phyloP scores from a whole-genome alignment of 1,284 basidiomycete genomes.

The Fomes fomentarius region DNA sequence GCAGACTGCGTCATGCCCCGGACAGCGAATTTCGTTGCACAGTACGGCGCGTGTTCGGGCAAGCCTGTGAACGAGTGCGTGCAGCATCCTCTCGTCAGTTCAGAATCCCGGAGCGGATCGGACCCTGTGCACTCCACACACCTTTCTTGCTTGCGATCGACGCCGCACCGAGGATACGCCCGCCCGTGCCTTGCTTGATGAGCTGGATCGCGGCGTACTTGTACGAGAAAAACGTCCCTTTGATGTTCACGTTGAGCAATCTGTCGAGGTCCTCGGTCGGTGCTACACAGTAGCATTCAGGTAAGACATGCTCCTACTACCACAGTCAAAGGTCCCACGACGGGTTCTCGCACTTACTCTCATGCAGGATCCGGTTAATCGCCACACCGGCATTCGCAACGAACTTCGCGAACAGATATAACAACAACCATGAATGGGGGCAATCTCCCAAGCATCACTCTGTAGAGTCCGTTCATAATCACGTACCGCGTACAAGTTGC shows the following conservation, averaged over 20 bases:
- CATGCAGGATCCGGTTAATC: slow-evolving; percentile 15
- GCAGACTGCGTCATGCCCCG: slow-evolving; percentile 35
- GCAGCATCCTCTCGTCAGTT: too few species aligned
- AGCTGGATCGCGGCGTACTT: slow-evolving; percentile 39
- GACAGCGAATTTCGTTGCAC: slow-evolving; percentile 37
- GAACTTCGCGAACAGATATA: slow-evolving; percentile 26
- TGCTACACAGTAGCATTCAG: slow-evolving; percentile 10
- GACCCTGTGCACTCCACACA: too few species aligned
- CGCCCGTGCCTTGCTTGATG: slow-evolving; percentile 39
- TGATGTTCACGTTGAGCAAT: slow-evolving; percentile 34
- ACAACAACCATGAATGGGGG: too few species aligned
- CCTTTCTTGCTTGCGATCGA: slow-evolving; percentile 31
- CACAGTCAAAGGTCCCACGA: too few species aligned
- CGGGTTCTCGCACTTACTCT: slow-evolving; percentile 18
- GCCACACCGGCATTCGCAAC: slow-evolving; percentile 36
- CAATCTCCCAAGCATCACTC: too few species aligned
- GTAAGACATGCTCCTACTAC: too few species aligned
- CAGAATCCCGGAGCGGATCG: too few species aligned
- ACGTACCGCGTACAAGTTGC: slow-evolving; percentile 27
- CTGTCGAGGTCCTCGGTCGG: slow-evolving; percentile 30
- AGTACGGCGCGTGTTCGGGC: slow-evolving; percentile 21
- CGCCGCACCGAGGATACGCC: slow-evolving; percentile 37
- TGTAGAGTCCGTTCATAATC: not conserved
- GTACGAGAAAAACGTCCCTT: slow-evolving; percentile 38
- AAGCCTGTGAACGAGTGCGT: slow-evolving; percentile 1